Evolutionary conservation across 1,139 yeast genomes (phyloP), one percentile per base, ranked within the genome.

Genomic region (Dujonia santamariae): DNA sequence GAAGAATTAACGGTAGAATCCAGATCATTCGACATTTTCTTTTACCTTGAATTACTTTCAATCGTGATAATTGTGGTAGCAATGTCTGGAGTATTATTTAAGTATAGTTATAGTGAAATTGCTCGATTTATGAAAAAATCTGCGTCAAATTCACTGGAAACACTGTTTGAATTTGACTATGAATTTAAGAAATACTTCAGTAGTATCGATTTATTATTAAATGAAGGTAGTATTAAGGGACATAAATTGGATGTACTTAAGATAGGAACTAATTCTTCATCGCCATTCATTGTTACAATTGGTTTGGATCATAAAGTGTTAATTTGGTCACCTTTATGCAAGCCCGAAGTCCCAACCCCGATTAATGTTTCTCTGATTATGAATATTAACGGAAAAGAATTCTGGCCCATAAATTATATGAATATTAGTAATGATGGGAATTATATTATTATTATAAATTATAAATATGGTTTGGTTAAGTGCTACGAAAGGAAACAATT

Each of bases 231-330:
- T 15, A n/a, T n/a, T n/a, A n/a, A n/a, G n/a, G 79, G 78, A 2
- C 88, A 82, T 50, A 56, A 64, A 19, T 59, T 84, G 34, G 95
- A 86, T 53, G 70, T 85, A 6, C 66, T 83, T 25, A 71, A 71
- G 41, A 61, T 85, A 11, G 61, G 66, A 12, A 72, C 86, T 1
- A 78, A 81, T 22, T 61, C 63, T 31, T 64, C 69, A 32, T 71
- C 72, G 46, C 82, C 81, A 9, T 80, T 71, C 50, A 62, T 85
- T 26, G 80, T 83, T 0, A 73, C 90, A 0, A 70, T 83, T 20
- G 90, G 90, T 3, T 59, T 86, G 46, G 95, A 85, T 48, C 88
- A 82, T 47, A 76, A 70, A 39, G 67, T 85, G 2, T 56, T 78
- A 25, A 75, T 85, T 8, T 85, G 95, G 95, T 78, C 86, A 1